Conservation (phyloP, 2,329 filamentous ascomycete genomes). For the Exophiala spinifera region DNA sequence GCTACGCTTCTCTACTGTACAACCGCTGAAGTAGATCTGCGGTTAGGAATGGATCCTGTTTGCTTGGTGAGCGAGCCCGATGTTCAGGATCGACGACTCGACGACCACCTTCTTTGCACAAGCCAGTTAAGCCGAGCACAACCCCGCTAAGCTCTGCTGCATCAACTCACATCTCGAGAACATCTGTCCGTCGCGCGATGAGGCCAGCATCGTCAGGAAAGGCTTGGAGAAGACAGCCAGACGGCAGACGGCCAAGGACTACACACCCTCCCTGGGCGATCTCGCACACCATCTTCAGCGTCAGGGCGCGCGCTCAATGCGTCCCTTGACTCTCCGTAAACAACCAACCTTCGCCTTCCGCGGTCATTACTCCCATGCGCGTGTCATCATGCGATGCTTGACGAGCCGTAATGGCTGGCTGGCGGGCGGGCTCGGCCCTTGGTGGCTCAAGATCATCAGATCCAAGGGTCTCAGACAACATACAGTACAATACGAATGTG, state of each 20-base stretch:
- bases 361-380: neutral
- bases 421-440: conserved; percentile 20
- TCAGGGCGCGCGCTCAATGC: neutral
- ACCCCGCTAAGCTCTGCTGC: neutral
- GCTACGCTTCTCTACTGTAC: too few species aligned
- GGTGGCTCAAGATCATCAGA: conserved; percentile 7
- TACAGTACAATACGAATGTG: too few species aligned
- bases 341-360: neutral
- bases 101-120: too few species aligned
- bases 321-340: neutral
- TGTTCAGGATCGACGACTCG: neutral
- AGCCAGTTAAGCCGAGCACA: too few species aligned
- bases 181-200: neutral
- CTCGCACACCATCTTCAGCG: conserved; percentile 5
- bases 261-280: neutral
- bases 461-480: neutral
- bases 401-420: conserved; percentile 9
- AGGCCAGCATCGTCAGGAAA: neutral
- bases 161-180: neutral
- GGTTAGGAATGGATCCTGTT: too few species aligned
- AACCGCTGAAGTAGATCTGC: too few species aligned
- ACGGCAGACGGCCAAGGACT: neutral
- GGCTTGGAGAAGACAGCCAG: neutral
- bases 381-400: neutral
- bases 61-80: neutral